A percentile compares a stretch with the other conserved stretches of the same genome.
phyloP scores from a whole-genome alignment of 306 rosid genomes.

The Quillaja saponaria region DNA sequence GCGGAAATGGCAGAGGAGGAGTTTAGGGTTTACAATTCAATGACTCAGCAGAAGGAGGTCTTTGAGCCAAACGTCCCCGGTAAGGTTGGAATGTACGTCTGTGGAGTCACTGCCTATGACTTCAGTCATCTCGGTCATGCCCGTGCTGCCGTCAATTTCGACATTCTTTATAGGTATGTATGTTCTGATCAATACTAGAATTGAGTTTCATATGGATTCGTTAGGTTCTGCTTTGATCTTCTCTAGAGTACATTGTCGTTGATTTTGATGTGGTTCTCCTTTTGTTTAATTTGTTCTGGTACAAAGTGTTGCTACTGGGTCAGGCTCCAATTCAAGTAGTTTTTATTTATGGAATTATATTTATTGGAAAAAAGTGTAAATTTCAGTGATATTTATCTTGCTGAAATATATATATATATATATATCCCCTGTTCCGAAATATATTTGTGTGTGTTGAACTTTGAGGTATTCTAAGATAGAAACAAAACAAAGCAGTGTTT shows the following conservation, averaged over 20 bases:
- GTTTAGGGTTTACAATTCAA: slow-evolving; percentile 73
- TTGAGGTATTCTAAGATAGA: neutral
- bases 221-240: neutral
- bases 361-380: no score
- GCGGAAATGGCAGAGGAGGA: slow-evolving; percentile 57
- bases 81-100: slow-evolving; percentile 81
- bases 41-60: slow-evolving; percentile 80
- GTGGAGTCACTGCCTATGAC: slow-evolving; percentile 90
- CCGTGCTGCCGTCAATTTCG: slow-evolving; percentile 87
- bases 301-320: slow-evolving; percentile 6
- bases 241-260: neutral
- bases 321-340: neutral
- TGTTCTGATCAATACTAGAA: neutral
- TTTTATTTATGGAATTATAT: neutral
- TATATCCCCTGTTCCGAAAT: no score
- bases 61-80: slow-evolving; percentile 61
- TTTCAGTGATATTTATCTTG: no score
- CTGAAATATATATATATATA: no score
- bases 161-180: slow-evolving; percentile 69
- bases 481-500: neutral
- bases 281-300: neutral
- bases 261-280: neutral
- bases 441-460: neutral
- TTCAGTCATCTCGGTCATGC: slow-evolving; percentile 95
- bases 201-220: neutral